These are phyloP conservation scores for Melanomma pulvis-pyrius DNA, from an alignment of 495 filamentous ascomycete species.

Conservation along the genomic window DNA sequence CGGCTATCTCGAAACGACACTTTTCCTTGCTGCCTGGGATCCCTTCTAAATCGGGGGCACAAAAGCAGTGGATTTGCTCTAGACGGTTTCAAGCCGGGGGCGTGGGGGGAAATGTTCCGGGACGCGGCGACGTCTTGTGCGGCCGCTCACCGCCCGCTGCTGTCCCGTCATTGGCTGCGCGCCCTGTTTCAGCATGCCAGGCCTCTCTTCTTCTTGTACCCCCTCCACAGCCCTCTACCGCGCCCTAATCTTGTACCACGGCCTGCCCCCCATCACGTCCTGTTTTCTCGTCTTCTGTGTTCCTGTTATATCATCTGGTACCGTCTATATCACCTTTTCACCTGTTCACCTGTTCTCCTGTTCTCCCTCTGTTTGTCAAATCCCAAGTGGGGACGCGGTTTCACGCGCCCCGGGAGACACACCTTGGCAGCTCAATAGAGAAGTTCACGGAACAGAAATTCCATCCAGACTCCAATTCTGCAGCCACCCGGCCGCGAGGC, in stretches of 20 bases:
- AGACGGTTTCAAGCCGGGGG: conserved; percentile 33
- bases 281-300: conserved; percentile 5
- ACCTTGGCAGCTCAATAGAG: conserved; percentile 31
- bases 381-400: conserved; percentile 11
- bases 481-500: conserved; percentile 23
- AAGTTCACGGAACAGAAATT: conserved; percentile 8
- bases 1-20: conserved; percentile 30
- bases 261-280: neutral
- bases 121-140: conserved; percentile 15
- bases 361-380: neutral
- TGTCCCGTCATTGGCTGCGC: conserved; percentile 21
- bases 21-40: conserved; percentile 11
- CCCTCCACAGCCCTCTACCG: conserved; percentile 5
- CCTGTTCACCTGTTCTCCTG: neutral
- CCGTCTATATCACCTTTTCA: conserved; percentile 8
- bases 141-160: neutral
- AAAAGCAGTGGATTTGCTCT: conserved; percentile 33
- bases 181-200: conserved; percentile 25
- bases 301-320: conserved; percentile 19
- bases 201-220: conserved; percentile 31
- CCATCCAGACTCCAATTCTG: conserved; percentile 4
- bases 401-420: conserved; percentile 8
- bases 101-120: conserved; percentile 31
- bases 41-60: conserved; percentile 19
- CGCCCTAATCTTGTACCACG: conserved; percentile 16